Evolutionary conservation across 495 filamentous ascomycete species (phyloP), one percentile per base, ranked within the genome.

Genomic region (Neurospora terricola): DNA sequence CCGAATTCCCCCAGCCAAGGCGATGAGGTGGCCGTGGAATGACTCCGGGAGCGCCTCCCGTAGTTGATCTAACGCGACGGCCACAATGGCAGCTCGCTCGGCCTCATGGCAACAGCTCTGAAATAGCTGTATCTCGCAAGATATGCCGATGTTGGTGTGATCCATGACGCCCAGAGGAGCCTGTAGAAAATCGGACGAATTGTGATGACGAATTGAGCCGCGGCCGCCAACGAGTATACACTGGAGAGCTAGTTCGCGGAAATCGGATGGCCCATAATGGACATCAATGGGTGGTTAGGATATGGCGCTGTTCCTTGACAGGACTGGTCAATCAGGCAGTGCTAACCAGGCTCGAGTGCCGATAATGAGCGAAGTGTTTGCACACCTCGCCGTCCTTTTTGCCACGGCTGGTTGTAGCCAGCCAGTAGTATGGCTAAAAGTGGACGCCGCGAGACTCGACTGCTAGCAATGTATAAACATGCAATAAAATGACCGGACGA

Each of bases 101-200:
- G 84, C 85, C 75, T 87, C 84, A 38, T 76, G 77, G 71, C 81
- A 85, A 74, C 85, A 86, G 9, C 83, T 82, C 70, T 81, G 79
- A 72, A 86, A 80, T 30, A 85, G 78, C 43, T 82, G 80, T 62
- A 78, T 71, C 69, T 78, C 79, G 21, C 76, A 40, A n/a, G 74
- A 75, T 5, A 70, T 34, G 70, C 27, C 75, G 68, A 23, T 37
- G 71, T 39, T 72, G 48, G 37, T 38, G 42, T 70, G 72, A 12
- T 80, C 79, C 76, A 82, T 80, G 30, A 39, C 62, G 36, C 21
- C 27, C 18, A 21, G 43, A 72, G n/a, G 34, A 38, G 27, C 36
- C 27, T 37, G 21, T 23, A 23, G 14, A 59, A 14, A 21, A 42
- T n/a, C 34, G 40, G 6, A 66, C 54, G 14, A 38, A 9, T 48